Evolutionary conservation across 1,284 basidiomycete species (phyloP), one percentile per base, ranked within the genome.

Genomic region (Leccinum pachyderme): DNA sequence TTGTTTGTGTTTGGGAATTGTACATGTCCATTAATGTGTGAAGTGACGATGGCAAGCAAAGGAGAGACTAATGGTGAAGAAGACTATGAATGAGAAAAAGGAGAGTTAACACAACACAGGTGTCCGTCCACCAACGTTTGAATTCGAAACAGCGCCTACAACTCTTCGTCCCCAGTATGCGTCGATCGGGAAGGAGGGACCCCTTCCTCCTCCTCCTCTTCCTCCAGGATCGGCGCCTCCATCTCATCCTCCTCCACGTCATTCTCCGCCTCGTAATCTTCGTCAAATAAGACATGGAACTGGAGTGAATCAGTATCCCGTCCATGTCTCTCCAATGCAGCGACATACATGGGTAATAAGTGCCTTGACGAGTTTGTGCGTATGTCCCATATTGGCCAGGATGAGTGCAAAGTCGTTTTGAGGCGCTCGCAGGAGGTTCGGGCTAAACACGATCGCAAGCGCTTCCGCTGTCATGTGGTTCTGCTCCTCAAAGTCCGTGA

Each of bases 391-490:
- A 62, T 92, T 90, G 55, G 83, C 79, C 62, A 93, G 78, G 62
- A 89, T 85, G 68, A 86, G 76, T 9, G 79, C 81, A 68, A 90
- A 85, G 63, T 90, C 86, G 60, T 88, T 87, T 63, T 84, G 82
- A 13, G 84, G 86, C 2, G 84, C 83, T 32, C 84, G 81, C 50
- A 86, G 69, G 52, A 93, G 72, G 63, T 90, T 91, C 2, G 89
- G 90, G 57, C 88, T 89, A 70, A 92, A 91, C 24, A 92, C 88
- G 47, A 91, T 91, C 0, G 91, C 86, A 4, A 93, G 76, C 6
- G 87, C 86, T 61, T 90, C 86, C 0, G 89, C 84, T 2, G 87
- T 90, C 91, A 93, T 93, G 58, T 93, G 88, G 63, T 93, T 93
- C 48, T 85, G 80, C 56, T 91, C 88, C 66, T 93, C 91, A 67